Base-by-base conservation (phyloP, 345 rosid species). In the Geranium rotundifolium region DNA sequence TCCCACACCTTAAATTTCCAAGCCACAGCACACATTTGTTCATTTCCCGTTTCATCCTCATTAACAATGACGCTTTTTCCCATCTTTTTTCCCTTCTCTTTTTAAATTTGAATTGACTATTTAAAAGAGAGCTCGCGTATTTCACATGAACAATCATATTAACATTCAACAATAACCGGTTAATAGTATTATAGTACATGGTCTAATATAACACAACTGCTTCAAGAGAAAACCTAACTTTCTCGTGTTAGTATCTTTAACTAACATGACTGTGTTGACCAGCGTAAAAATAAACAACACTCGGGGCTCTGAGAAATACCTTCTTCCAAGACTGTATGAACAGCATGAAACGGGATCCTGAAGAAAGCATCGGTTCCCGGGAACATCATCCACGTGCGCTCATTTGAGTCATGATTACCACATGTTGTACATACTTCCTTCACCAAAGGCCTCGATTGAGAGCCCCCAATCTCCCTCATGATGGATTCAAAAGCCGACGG, bases 291-390 rank as follows among this genome's bases (percentile, higher is more conserved):
- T 16, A 27, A 50, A 57, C 2, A 30, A 59, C 8, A 31, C 12
- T 23, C 39, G 39, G 30, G 2, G 18, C n/a, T n/a, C 13, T n/a
- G 7, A 29, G 7, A 50, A 69, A 63, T 54, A 90, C 90, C 96
- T 85, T 80, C 76, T 72, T 88, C 92, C 71, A 93, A 79, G 39
- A 88, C 70, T 30, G 83, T 76, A 75, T 85, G 99, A 73, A 82
- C 87, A 56, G 84, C 97, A 69, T 90, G 90, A 77, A 88, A 86
- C 18, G 95, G 89, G 52, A 82, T 67, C 15, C 82, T 75, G 6
- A 88, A 83, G 68, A 95, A 90, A 57, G 82, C 70, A 71, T 90
- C 97, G 59, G 87, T 68, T 63, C 95, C 92, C 0, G 87, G 89
- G 31, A 86, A 80, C 82, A 84, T 75, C 91, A 88, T 86, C 97